These are phyloP conservation scores for Coniella lustricola DNA, from an alignment of 2,329 filamentous ascomycete genomes.

Conservation along the genomic window DNA sequence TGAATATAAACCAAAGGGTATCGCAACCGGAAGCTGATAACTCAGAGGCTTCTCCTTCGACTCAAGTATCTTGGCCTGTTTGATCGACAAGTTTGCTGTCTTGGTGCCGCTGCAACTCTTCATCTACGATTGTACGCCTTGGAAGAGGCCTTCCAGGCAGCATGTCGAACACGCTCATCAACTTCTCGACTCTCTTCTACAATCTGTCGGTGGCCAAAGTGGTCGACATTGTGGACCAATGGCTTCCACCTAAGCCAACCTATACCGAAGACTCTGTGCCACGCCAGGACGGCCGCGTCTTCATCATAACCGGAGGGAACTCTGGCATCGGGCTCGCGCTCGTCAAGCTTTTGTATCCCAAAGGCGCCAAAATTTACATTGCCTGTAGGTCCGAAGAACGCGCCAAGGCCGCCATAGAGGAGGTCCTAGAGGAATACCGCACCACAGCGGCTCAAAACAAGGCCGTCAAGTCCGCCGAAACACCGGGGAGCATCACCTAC, in stretches of 20 bases:
- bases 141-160: not conserved
- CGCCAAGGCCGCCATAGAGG: slow-evolving; percentile 26
- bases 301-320: slow-evolving; percentile 41
- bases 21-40: too few species aligned
- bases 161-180: slow-evolving; percentile 12
- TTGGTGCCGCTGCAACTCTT: too few species aligned
- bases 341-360: slow-evolving; percentile 42
- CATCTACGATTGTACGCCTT: too few species aligned
- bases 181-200: slow-evolving; percentile 12
- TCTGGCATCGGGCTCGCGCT: slow-evolving; percentile 42
- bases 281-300: slow-evolving; percentile 24
- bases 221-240: slow-evolving; percentile 14
- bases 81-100: too few species aligned
- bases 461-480: slow-evolving; percentile 2
- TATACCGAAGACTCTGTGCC: slow-evolving; percentile 23
- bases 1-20: too few species aligned
- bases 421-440: slow-evolving; percentile 19
- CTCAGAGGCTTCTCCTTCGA: too few species aligned
- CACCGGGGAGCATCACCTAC: slow-evolving; percentile 23
- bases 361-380: slow-evolving; percentile 29
- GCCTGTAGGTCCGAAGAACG: slow-evolving; percentile 24
- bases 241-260: slow-evolving; percentile 21
- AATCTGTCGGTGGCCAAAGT: slow-evolving; percentile 3
- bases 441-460: slow-evolving; percentile 1
- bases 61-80: too few species aligned